Percentiles rank a stretch among this genome's conserved stretches.
Evolutionary conservation across 1,284 basidiomycete genomes (phyloP).

Genomic region (Rhodotorula sp.): DNA sequence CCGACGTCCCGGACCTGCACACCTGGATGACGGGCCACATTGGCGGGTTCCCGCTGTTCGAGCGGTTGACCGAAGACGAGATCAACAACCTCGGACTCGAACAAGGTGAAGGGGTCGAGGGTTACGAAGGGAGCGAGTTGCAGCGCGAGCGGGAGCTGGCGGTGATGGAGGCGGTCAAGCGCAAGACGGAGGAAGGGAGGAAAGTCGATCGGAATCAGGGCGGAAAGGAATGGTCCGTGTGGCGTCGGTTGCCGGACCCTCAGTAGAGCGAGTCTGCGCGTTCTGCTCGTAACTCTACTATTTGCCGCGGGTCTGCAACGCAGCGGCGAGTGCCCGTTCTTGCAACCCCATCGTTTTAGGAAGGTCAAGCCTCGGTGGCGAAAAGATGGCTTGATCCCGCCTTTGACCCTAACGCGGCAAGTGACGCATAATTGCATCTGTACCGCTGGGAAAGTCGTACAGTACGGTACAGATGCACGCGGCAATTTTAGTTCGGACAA

Average conservation of each 20-base stretch:
- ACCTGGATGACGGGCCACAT: conserved; percentile 94
- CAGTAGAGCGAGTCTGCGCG: neutral
- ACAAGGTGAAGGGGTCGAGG: conserved; percentile 32
- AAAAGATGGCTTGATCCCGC: no score
- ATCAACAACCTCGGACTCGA: conserved; percentile 54
- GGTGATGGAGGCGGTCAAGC: conserved; percentile 75
- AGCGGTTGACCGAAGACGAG: conserved; percentile 69
- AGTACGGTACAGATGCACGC: no score
- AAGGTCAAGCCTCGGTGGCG: no score
- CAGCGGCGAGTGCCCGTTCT: no score
- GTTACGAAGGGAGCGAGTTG: conserved; percentile 24
- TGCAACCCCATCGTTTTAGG: no score
- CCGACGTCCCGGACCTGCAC: conserved; percentile 91
- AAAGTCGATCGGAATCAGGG: conserved; percentile 96
- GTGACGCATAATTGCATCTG: no score
- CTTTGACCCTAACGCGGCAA: no score
- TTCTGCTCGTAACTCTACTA: no score
- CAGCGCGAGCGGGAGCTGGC: conserved; percentile 59
- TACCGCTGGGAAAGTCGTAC: no score
- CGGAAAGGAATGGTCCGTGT: conserved; percentile 46
- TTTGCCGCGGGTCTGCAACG: no score
- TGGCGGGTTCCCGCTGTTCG: conserved; percentile 80
- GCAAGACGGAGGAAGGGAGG: conserved; percentile 90
- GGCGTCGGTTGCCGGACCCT: conserved; percentile 40
- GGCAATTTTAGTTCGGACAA: no score